These are phyloP conservation scores for Suillus plorans DNA, from an alignment of 768 basidiomycete species.

Conservation along the genomic window DNA sequence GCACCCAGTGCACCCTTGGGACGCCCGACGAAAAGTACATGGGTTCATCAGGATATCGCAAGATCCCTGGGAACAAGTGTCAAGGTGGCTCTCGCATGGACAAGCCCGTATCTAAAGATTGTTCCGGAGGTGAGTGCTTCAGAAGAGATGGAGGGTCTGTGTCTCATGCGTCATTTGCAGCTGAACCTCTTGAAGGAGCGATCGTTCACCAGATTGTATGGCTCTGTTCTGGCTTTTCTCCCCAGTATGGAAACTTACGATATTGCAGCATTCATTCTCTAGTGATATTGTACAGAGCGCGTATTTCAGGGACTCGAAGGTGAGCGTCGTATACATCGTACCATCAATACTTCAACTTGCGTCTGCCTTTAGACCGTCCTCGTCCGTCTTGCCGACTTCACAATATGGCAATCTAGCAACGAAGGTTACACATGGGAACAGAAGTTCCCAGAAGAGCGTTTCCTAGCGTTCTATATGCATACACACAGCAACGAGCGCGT, in stretches of 20 bases:
- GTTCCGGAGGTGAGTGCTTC: conserved; percentile 59
- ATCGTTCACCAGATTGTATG: conserved; percentile 74
- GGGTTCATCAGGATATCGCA: conserved; percentile 90
- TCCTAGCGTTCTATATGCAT: conserved; percentile 89
- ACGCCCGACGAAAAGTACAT: conserved; percentile 60
- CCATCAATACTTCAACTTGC: background rate
- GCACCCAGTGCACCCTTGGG: conserved; percentile 58
- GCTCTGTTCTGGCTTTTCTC: background rate
- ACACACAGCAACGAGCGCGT: conserved; percentile 78
- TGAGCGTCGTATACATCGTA: conserved; percentile 30
- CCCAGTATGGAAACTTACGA: background rate
- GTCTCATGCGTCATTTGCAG: conserved; percentile 33
- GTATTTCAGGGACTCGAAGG: conserved; percentile 82
- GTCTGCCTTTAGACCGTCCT: conserved; percentile 65
- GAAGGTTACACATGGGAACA: conserved; percentile 92
- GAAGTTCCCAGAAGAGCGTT: conserved; percentile 54
- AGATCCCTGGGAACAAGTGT: conserved; percentile 93
- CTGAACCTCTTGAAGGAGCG: conserved; percentile 78
- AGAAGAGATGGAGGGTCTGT: background rate
- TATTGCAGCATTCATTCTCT: conserved; percentile 61
- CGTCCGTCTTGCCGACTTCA: conserved; percentile 70
- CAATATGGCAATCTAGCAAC: conserved; percentile 92
- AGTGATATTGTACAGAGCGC: conserved; percentile 67
- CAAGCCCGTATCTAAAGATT: conserved; percentile 64
- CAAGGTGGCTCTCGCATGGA: conserved; percentile 65